Evolutionary conservation across 148 eudicot species (phyloP), one percentile per base, ranked within the genome.

Genomic region (Pouteria glomerata): DNA sequence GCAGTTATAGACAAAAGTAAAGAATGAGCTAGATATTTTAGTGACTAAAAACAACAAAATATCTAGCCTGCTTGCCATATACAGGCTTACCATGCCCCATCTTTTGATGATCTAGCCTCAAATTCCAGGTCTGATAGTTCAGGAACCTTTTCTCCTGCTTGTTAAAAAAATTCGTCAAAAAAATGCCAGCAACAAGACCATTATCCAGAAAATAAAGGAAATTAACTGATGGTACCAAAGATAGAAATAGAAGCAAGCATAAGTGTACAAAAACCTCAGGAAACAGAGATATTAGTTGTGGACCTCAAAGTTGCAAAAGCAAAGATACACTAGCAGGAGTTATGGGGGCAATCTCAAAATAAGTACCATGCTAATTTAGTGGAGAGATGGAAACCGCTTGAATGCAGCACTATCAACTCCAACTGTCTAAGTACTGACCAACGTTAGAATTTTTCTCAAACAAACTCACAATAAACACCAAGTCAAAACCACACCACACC

Each of bases 31-130:
- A 53, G 57, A 48, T 50, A 7, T 12, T 15, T 56, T 16, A 63
- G 3, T 50, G 44, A 71, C 33, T 62, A 52, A 47, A 66, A 53
- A 70, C 8, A 23, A 0, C n/a, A 44, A 35, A 59, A 63, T 63
- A 68, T 30, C 30, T 26, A 29, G 63, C 16, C 37, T 33, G 39
- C 59, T 70, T 44, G 44, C 41, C 8, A 77, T 45, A 65, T 39
- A 2, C 57, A 57, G 64, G 63, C 82, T 83, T 82, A 92, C 97
- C 97, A 92, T 56, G 96, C 97, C 72, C 86, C 93, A 78, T 92
- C 97, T 67, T 69, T 81, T 50, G 90, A 76, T 73, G 97, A 92
- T 69, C 78, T 88, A 44, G 97, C 97, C 80, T 92, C 97, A 67
- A 90, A 92, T 75, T 90, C 88, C 78, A 90, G 72, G 64, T 81